Base-by-base conservation (phyloP, 2,329 filamentous ascomycete species). In the Zarea fungicola region DNA sequence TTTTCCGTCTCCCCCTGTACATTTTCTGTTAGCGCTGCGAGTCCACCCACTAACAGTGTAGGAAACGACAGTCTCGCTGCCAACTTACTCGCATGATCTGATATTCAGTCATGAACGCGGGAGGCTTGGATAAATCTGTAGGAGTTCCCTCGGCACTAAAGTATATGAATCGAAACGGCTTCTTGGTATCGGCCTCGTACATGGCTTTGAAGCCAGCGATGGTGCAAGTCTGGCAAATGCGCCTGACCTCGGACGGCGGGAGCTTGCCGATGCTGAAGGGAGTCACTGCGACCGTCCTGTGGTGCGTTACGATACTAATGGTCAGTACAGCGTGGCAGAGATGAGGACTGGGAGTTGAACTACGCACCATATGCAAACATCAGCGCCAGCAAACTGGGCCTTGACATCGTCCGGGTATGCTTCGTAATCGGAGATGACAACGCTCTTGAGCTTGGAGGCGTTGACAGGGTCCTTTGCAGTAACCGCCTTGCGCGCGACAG, bases 331-430 rank as follows among this genome's bases (percentile, higher is more conserved):
- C 11, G 35, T 22, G 19, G 18, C 35, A 37, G 35, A 22, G 35
- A 22, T 37, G 18, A 37, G 35, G 35, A 23, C 13, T 23, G 26
- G 26, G 26, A 29, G 26, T 37, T 23, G 35, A 23, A 37, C 18
- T 25, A 11, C 42, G 10, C 28, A 62, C 62, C 62, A 66, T 37
- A 66, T 65, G 39, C 65, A 68, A 4, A 61, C 66, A 26, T 56
- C 56, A 1, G 67, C 67, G 9, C 57, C 65, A 2, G 60, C 49
- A 11, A 70, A 56, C 39, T 62, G 62, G 21, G 54, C 57, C 50
- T 58, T 64, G 6, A 61, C 57, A 1, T 58, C 55, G 3, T 63
- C 63, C 2, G 63, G 49, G 52, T 68, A 68, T 16, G 60, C 49
- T 26, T 52, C 60, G 36, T 67, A 69, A 52, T 66, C 61, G 9